Conservation (phyloP, 495 filamentous ascomycete genomes). For the Talaromyces stipitatus region DNA sequence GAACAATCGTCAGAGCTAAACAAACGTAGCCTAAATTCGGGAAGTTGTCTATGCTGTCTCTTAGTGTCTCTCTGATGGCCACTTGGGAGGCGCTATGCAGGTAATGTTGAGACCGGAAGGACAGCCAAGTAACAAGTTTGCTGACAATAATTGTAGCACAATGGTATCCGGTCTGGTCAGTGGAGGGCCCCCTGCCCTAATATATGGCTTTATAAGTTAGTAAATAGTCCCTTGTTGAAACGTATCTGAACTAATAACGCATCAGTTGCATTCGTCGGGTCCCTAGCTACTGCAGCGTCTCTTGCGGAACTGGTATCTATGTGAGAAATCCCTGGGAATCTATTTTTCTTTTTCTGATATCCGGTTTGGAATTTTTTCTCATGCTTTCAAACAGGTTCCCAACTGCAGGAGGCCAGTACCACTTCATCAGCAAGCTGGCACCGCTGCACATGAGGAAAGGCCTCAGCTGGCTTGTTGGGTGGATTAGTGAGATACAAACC, state of each 20-base stretch:
- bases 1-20: too few species aligned
- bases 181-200: not conserved
- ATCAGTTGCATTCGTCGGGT: not conserved
- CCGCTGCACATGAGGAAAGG: slow-evolving; percentile 44
- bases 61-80: too few species aligned
- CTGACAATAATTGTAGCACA: too few species aligned
- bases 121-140: too few species aligned
- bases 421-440: slow-evolving; percentile 53
- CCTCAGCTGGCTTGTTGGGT: slow-evolving; percentile 47
- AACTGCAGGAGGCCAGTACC: slow-evolving; percentile 44
- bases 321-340: too few species aligned
- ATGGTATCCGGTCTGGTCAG: not conserved
- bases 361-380: not conserved
- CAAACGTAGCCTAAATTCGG: too few species aligned
- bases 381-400: slow-evolving; percentile 27
- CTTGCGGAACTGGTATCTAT: not conserved
- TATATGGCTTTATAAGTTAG: not conserved
- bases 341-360: not conserved
- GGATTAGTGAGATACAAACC: slow-evolving; percentile 40
- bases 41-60: too few species aligned
- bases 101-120: too few species aligned
- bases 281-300: not conserved
- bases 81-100: too few species aligned
- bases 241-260: not conserved
- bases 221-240: not conserved